phyloP scores from a whole-genome alignment of 2,329 filamentous ascomycete genomes.

The Didymella sp. region DNA sequence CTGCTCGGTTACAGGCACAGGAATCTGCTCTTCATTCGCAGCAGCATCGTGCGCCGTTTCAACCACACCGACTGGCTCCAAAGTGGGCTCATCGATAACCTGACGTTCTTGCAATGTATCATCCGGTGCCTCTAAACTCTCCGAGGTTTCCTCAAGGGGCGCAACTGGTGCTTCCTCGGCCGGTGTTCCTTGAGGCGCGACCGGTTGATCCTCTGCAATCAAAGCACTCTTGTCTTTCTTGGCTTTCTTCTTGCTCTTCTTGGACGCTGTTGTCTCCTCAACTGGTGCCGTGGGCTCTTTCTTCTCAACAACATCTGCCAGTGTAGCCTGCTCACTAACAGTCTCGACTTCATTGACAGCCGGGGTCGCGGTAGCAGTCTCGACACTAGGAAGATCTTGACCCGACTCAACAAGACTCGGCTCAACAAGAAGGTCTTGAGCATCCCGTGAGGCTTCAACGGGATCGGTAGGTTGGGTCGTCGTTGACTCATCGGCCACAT shows the following conservation, averaged over 20 bases:
- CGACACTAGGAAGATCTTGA: background rate
- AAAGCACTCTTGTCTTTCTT: slow-evolving; percentile 29
- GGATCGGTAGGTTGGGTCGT: background rate
- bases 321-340: background rate
- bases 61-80: background rate
- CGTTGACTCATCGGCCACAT: background rate
- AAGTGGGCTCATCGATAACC: slow-evolving; percentile 31
- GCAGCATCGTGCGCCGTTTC: slow-evolving; percentile 2
- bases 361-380: background rate
- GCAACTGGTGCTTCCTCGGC: slow-evolving; percentile 7
- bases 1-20: background rate
- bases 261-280: slow-evolving; percentile 17
- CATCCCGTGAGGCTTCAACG: background rate
- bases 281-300: slow-evolving; percentile 10
- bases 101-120: slow-evolving; percentile 4
- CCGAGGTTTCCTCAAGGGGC: slow-evolving; percentile 1
- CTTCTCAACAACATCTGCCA: background rate
- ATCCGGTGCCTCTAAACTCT: background rate
- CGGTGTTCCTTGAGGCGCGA: slow-evolving; percentile 11
- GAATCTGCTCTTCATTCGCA: background rate
- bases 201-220: slow-evolving; percentile 18
- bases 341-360: background rate
- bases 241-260: slow-evolving; percentile 33
- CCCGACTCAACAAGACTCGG: background rate
- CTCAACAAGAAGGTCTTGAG: background rate